phyloP scores from a whole-genome alignment of 768 basidiomycete genomes.

The Strobilomyces confusus region DNA sequence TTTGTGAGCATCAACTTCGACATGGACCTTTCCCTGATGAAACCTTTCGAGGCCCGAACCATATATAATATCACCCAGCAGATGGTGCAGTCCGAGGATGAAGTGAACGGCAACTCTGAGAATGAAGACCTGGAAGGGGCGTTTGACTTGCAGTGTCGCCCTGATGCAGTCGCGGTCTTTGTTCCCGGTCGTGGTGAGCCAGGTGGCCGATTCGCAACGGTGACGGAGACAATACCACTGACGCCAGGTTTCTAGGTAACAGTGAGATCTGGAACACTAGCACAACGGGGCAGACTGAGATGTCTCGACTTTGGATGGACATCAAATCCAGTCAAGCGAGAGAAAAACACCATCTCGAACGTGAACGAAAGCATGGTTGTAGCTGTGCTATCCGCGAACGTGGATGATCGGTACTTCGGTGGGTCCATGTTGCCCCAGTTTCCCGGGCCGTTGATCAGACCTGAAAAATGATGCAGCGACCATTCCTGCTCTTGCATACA shows the following conservation, averaged over 20 bases:
- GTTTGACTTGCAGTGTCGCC: constrained; percentile 27
- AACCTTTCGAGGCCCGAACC: constrained; percentile 46
- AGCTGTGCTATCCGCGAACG: too few species aligned
- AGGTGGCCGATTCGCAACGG: constrained; percentile 12
- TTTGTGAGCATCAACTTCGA: constrained; percentile 48
- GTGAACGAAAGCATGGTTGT: too few species aligned
- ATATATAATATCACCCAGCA: constrained; percentile 70
- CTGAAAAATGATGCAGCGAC: too few species aligned
- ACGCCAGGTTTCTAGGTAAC: constrained; percentile 35
- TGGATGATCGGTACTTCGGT: too few species aligned
- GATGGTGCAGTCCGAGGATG: constrained; percentile 52
- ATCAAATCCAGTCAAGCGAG: too few species aligned
- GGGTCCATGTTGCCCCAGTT: too few species aligned
- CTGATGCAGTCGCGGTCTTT: constrained; percentile 34
- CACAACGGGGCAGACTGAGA: too few species aligned
- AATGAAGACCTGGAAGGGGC: constrained; percentile 34
- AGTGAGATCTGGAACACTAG: constrained; percentile 95
- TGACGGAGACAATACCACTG: constrained; percentile 4
- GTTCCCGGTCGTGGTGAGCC: constrained; percentile 40
- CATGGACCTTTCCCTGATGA: constrained; percentile 28
- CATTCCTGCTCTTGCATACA: too few species aligned
- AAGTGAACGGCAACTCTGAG: constrained; percentile 40
- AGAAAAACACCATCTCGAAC: too few species aligned
- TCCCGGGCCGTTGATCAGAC: too few species aligned
- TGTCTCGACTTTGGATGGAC: too few species aligned